Evolutionary conservation across 768 basidiomycete genomes (phyloP).

Genomic region (Hygrocybe coccinea): DNA sequence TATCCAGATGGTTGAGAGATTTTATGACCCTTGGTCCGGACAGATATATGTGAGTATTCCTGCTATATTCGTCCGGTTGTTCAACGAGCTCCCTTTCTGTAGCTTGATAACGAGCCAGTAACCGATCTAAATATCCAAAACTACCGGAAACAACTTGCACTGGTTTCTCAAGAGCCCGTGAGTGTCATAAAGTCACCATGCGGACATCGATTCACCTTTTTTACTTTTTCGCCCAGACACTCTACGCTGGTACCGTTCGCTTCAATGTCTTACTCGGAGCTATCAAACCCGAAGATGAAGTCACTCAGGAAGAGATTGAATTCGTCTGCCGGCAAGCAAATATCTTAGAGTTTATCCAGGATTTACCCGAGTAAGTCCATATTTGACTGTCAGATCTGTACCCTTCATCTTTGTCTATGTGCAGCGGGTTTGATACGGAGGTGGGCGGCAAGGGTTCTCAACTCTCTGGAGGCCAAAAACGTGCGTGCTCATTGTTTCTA

Average conservation of each 20-base stretch:
- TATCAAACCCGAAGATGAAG: slow-evolving; percentile 65
- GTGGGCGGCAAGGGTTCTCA: slow-evolving; percentile 90
- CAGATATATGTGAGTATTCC: slow-evolving; percentile 56
- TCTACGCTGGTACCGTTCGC: slow-evolving; percentile 84
- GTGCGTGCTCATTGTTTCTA: slow-evolving; percentile 33
- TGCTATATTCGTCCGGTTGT: too few relatives aligned
- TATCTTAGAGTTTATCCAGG: slow-evolving; percentile 83
- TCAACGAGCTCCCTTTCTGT: background rate
- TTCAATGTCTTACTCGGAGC: slow-evolving; percentile 93
- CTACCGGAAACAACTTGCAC: slow-evolving; percentile 82
- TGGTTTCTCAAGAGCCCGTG: slow-evolving; percentile 84
- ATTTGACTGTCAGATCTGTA: too few relatives aligned
- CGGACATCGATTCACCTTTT: background rate
- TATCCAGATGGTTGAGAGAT: slow-evolving; percentile 77
- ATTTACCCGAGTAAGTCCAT: slow-evolving; percentile 73
- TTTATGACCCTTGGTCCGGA: slow-evolving; percentile 77
- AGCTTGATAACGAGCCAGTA: slow-evolving; percentile 75
- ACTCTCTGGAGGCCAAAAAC: slow-evolving; percentile 85
- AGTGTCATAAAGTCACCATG: background rate
- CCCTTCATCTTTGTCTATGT: background rate
- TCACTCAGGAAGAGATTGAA: slow-evolving; percentile 84
- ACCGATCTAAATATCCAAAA: slow-evolving; percentile 74
- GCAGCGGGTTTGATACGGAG: slow-evolving; percentile 83
- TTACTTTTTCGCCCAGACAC: slow-evolving; percentile 39
- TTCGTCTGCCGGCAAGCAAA: slow-evolving; percentile 85